Evolutionary conservation across 169 alveolate species (phyloP), one percentile per base, ranked within the genome.

Genomic region (Eimeria tenella): DNA sequence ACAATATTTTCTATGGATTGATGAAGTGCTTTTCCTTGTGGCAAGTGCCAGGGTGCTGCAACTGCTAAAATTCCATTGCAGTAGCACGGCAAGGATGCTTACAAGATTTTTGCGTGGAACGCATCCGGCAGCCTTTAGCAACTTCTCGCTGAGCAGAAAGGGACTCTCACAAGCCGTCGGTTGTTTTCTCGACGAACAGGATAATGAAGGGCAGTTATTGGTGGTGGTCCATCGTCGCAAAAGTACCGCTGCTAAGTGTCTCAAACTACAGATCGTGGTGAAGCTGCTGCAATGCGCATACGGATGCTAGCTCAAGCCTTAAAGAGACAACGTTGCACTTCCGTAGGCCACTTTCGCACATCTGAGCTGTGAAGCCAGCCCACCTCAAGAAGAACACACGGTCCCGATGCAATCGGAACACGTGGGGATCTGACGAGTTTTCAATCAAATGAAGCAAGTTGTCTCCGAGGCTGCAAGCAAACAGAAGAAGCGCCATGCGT

Each of bases 371-470:
- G 2, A 31, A 0, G 42, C 53, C 19, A 21, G 62, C 93, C 25
- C 63, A 93, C 94, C 97, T 95, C 96, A 97, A 87, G 95, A 97
- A 98, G 96, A 96, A 98, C 70, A 98, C 98, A 94, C 98, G 96
- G 86, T 97, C 97, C 50, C 97, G 96, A 84, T 97, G 98, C 63
- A 97, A 95, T 74, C 99, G 94, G 96, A 98, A 98, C 52, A 98
- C 98, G 93, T 94, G 96, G 65, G 97, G 97, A 71, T 96, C 97
- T 84, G 97, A 98, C 77, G 96, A 97, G 83, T 97, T 96, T 55
- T 97, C 98, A 62, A 98, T 96, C 96, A 98, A 90, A 94, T 96
- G 97, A 88, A 97, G 96, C 60, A 97, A 96, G 92, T 98, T 98
- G 75, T 96, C 90, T 0, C 99, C 99, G n/a, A 98, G 95, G 94